These are phyloP conservation scores for Quercus glauca DNA, from an alignment of 306 rosid species.

Conservation along the genomic window DNA sequence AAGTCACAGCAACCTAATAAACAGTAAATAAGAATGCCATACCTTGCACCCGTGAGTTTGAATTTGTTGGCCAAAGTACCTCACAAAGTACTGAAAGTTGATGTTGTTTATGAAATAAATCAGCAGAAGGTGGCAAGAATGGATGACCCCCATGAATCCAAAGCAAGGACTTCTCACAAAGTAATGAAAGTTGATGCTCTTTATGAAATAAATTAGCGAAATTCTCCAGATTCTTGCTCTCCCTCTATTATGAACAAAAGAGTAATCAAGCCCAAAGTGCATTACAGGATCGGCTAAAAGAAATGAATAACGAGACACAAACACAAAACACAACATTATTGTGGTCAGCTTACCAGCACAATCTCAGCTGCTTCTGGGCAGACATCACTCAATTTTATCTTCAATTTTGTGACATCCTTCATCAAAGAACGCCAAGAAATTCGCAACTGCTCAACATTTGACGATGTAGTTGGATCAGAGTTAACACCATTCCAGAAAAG, in stretches of 20 bases:
- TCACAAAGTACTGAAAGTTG: slow-evolving; percentile 56
- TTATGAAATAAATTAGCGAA: slow-evolving; percentile 39
- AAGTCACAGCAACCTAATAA: background rate
- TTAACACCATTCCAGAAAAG: slow-evolving; percentile 50
- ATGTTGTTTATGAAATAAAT: slow-evolving; percentile 50
- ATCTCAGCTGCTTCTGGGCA: slow-evolving; percentile 50
- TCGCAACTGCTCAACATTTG: slow-evolving; percentile 42
- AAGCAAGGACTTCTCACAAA: slow-evolving; percentile 69
- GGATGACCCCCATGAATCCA: slow-evolving; percentile 98
- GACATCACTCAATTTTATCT: slow-evolving; percentile 38
- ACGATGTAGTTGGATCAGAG: slow-evolving; percentile 17
- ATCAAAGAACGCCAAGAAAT: slow-evolving; percentile 65
- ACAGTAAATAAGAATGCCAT: slow-evolving; percentile 12
- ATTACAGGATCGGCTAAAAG: slow-evolving; percentile 15
- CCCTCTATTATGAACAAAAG: slow-evolving; percentile 34
- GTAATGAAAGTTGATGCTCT: slow-evolving; percentile 45
- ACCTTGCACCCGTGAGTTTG: slow-evolving; percentile 45
- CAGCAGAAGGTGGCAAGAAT: slow-evolving; percentile 52
- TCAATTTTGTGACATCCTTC: slow-evolving; percentile 50
- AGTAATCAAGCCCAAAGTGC: background rate
- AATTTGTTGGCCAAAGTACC: slow-evolving; percentile 57
- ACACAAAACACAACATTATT: background rate
- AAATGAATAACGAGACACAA: background rate
- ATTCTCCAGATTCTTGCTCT: slow-evolving; percentile 42
- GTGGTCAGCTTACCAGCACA: slow-evolving; percentile 55